A percentile compares a stretch with the other conserved stretches of the same genome.
These are phyloP conservation scores for Medakamo hakoo DNA, from an alignment of 139 green algal species.

Conservation along the genomic window DNA sequence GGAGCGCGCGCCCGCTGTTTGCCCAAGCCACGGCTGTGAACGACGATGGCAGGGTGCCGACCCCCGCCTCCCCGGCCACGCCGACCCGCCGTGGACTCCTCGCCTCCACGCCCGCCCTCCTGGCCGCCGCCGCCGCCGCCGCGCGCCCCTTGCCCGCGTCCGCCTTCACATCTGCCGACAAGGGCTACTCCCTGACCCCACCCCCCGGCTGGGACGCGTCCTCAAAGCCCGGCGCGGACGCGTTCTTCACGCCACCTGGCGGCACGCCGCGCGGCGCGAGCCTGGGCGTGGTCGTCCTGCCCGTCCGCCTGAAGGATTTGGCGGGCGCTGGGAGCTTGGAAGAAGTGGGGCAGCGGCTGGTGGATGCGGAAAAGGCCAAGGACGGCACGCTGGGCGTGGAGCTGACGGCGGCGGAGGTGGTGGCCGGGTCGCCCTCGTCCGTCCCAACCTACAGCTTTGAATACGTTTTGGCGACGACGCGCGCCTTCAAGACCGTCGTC, in stretches of 20 bases:
- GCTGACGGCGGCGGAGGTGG: background rate
- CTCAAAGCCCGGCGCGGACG: background rate
- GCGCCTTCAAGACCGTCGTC: background rate
- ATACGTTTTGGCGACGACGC: background rate
- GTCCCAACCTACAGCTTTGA: background rate
- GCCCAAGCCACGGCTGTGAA: too few relatives aligned
- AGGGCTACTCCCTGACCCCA: background rate
- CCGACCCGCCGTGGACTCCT: too few relatives aligned
- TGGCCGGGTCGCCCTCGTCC: too few relatives aligned
- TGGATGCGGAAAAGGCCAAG: background rate
- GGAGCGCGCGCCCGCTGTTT: too few relatives aligned
- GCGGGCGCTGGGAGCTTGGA: background rate
- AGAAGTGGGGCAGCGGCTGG: background rate
- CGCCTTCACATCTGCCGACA: too few relatives aligned
- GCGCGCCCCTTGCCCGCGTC: too few relatives aligned
- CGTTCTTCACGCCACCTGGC: background rate
- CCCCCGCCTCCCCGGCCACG: too few relatives aligned
- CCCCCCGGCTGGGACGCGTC: background rate
- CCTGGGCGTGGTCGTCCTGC: background rate
- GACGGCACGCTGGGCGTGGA: background rate
- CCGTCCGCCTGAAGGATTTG: background rate
- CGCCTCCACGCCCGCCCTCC: too few relatives aligned
- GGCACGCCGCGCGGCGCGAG: too few relatives aligned
- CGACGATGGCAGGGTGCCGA: too few relatives aligned
- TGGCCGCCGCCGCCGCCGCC: too few relatives aligned